Percentiles rank a stretch among this genome's conserved stretches.
Evolutionary conservation across 805 yeast genomes (phyloP).

Genomic region (Suhomyces tanzawaensis): DNA sequence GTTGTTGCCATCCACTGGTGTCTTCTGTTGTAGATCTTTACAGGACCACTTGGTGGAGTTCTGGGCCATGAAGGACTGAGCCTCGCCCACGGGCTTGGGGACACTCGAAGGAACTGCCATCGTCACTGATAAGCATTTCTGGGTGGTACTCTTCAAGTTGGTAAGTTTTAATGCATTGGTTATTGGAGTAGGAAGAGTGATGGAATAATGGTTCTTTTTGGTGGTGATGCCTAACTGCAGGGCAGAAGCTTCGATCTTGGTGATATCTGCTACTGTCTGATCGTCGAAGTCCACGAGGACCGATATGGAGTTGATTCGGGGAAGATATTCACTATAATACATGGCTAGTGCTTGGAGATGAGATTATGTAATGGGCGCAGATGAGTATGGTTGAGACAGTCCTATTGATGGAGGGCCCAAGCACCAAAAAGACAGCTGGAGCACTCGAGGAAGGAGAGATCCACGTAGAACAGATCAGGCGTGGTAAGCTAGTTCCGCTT

Average conservation of each 20-base stretch:
- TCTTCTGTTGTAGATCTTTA: conserved; percentile 33
- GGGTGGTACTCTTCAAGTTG: background rate
- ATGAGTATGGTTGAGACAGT: too few species aligned
- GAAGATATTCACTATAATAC: conserved; percentile 10
- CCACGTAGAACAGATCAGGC: too few species aligned
- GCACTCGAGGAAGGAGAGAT: too few species aligned
- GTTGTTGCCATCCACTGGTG: conserved; percentile 20
- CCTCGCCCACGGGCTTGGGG: background rate
- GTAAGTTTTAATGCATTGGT: background rate
- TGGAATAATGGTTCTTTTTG: background rate
- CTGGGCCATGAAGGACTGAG: conserved; percentile 5
- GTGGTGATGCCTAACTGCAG: background rate
- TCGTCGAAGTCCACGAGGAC: conserved; percentile 6
- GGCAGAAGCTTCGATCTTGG: background rate
- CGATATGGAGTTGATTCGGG: conserved; percentile 7
- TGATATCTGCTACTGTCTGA: conserved; percentile 1
- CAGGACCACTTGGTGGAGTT: conserved; percentile 43
- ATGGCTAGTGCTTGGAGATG: too few species aligned
- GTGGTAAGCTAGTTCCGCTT: too few species aligned
- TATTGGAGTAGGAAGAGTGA: background rate
- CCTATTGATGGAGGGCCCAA: too few species aligned
- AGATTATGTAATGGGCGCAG: too few species aligned
- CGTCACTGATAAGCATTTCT: conserved; percentile 1
- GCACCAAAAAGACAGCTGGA: too few species aligned
- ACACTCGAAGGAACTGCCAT: background rate